Percentiles rank a stretch among this genome's conserved stretches.
phyloP scores from a whole-genome alignment of 208 protist species.

The Polymyxa betae region DNA sequence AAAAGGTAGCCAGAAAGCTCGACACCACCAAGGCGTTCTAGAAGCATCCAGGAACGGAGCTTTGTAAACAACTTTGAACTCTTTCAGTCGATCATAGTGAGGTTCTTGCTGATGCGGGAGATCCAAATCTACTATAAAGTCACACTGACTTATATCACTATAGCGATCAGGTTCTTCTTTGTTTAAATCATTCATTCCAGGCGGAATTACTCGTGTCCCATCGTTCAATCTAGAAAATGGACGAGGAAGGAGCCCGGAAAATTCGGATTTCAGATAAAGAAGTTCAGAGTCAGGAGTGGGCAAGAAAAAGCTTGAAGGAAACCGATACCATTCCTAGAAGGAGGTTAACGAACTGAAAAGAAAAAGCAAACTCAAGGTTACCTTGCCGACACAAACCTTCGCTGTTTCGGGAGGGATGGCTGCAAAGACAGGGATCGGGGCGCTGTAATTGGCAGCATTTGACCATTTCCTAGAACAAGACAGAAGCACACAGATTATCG shows the following conservation, averaged over 20 bases:
- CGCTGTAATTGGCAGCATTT: neutral
- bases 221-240: constrained; percentile 56
- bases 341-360: too few species aligned
- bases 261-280: constrained; percentile 67
- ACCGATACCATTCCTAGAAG: constrained; percentile 92
- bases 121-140: constrained; percentile 61
- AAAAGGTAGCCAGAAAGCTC: too few species aligned
- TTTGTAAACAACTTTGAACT: neutral
- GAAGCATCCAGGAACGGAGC: neutral
- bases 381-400: constrained; percentile 84
- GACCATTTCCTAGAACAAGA: neutral
- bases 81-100: neutral
- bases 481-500: constrained; percentile 44
- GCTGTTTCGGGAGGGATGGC: neutral
- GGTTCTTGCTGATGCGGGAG: constrained; percentile 17
- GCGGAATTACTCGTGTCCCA: constrained; percentile 65
- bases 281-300: constrained; percentile 58
- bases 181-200: constrained; percentile 76
- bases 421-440: neutral
- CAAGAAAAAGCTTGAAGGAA: constrained; percentile 87
- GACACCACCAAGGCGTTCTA: too few species aligned
- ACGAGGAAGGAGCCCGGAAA: constrained; percentile 73
- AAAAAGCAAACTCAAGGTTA: too few species aligned
- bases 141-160: constrained; percentile 41
- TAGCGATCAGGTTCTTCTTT: constrained; percentile 71